Percentiles rank a stretch among this genome's conserved stretches.
phyloP scores from a whole-genome alignment of 2,329 filamentous ascomycete species.

The Penicillium sp. region DNA sequence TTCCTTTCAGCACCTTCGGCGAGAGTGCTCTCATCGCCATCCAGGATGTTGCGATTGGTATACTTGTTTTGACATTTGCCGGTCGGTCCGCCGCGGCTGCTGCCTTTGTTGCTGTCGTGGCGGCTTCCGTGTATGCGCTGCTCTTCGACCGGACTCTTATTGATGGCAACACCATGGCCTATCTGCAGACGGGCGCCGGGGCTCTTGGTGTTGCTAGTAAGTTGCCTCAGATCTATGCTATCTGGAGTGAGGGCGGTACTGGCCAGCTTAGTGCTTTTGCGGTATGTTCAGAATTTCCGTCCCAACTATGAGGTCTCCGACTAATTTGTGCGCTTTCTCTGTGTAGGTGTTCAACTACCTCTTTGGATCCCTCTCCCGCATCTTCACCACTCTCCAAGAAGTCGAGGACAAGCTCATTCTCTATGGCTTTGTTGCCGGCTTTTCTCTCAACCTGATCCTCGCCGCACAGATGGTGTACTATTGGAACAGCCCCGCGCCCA shows the following conservation, averaged over 20 bases:
- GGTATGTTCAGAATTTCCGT: conserved; percentile 58
- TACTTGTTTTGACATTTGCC: conserved; percentile 82
- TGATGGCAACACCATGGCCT: conserved; percentile 67
- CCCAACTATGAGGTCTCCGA: not conserved
- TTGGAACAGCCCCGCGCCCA: conserved; percentile 70
- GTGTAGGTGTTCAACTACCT: conserved; percentile 96
- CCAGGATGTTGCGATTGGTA: conserved; percentile 88
- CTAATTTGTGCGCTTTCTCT: conserved; percentile 8
- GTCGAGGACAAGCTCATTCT: conserved; percentile 96
- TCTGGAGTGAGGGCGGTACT: conserved; percentile 82
- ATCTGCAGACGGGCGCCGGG: conserved; percentile 83
- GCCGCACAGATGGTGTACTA: conserved; percentile 93
- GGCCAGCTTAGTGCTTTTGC: conserved; percentile 96
- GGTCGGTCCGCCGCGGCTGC: conserved; percentile 70
- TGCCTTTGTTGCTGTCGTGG: conserved; percentile 76
- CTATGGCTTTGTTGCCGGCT: conserved; percentile 90
- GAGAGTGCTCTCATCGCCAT: conserved; percentile 90
- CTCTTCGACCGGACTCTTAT: conserved; percentile 67
- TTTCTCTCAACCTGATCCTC: conserved; percentile 83
- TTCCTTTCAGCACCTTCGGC: conserved; percentile 95
- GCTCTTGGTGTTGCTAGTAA: conserved; percentile 85
- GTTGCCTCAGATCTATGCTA: conserved; percentile 86
- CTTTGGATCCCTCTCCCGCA: conserved; percentile 84
- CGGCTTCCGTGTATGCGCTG: conserved; percentile 68
- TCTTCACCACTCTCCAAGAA: conserved; percentile 97